A percentile compares a stretch with the other conserved stretches of the same genome.
Conservation (phyloP, 768 basidiomycete genomes). For the Lentinula boryana region DNA sequence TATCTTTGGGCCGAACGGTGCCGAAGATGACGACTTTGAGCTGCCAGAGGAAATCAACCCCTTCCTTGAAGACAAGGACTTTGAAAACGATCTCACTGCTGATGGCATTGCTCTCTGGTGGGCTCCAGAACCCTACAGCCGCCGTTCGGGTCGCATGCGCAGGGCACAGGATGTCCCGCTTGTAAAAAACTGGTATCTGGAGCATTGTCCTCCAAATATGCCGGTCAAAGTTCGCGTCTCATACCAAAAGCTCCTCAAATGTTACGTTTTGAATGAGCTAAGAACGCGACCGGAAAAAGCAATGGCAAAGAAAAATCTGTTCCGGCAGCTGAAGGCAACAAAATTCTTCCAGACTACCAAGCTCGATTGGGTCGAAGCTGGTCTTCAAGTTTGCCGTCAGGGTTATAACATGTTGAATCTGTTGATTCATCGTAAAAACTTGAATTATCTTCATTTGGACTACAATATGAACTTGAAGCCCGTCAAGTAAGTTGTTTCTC, state of each 20-base stretch:
- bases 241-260: constrained; percentile 96
- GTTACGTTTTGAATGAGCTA: constrained; percentile 92
- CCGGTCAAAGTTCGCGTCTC: constrained; percentile 98
- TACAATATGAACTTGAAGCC: constrained; percentile 99
- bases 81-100: constrained; percentile 89
- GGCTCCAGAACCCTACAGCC: constrained; percentile 94
- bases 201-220: constrained; percentile 95
- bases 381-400: constrained; percentile 96
- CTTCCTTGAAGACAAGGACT: constrained; percentile 71
- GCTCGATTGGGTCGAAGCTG: constrained; percentile 98
- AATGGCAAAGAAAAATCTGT: constrained; percentile 97
- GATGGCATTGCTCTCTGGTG: constrained; percentile 98
- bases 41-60: constrained; percentile 73
- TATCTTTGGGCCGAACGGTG: constrained; percentile 85
- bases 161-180: constrained; percentile 93
- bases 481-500: constrained; percentile 51
- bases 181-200: constrained; percentile 98
- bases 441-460: constrained; percentile 92
- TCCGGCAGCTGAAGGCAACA: constrained; percentile 94
- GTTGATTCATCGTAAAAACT: constrained; percentile 92
- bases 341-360: constrained; percentile 99
- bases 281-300: constrained; percentile 88
- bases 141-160: constrained; percentile 87
- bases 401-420: constrained; percentile 99
- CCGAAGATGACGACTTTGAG: constrained; percentile 84